These are phyloP conservation scores for Saturnispora quitensis DNA, from an alignment of 805 yeast genomes.

Conservation along the genomic window DNA sequence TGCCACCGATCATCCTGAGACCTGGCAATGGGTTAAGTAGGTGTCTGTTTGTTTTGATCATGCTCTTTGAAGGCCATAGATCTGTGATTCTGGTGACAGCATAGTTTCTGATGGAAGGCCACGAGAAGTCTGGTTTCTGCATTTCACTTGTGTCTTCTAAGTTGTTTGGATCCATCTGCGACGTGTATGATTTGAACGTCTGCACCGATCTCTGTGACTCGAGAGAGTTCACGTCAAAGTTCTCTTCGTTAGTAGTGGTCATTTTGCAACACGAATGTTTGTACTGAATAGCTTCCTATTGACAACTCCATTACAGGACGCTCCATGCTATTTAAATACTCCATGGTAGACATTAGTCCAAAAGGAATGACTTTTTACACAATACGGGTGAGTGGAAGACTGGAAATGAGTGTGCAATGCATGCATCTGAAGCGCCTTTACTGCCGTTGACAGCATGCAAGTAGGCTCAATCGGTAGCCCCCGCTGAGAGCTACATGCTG, in stretches of 20 bases:
- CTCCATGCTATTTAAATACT: background rate
- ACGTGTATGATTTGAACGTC: conserved; percentile 4
- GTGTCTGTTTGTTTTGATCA: conserved; percentile 28
- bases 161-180: conserved; percentile 1
- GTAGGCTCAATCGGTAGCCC: background rate
- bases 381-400: conserved; percentile 3
- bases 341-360: background rate
- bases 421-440: background rate
- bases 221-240: background rate
- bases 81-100: conserved; percentile 39
- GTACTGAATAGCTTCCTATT: background rate
- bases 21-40: conserved; percentile 58
- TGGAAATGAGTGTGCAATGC: background rate
- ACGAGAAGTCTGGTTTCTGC: conserved; percentile 26
- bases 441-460: background rate
- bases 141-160: conserved; percentile 8
- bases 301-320: background rate
- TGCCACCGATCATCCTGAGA: conserved; percentile 36
- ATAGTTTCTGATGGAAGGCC: conserved; percentile 29
- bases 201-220: conserved; percentile 7
- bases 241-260: background rate
- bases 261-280: background rate
- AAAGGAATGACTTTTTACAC: conserved; percentile 1
- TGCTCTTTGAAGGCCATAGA: conserved; percentile 38
- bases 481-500: background rate